These are phyloP conservation scores for Dendrostoma leiphaemia DNA, from an alignment of 2,329 filamentous ascomycete species.

Conservation along the genomic window DNA sequence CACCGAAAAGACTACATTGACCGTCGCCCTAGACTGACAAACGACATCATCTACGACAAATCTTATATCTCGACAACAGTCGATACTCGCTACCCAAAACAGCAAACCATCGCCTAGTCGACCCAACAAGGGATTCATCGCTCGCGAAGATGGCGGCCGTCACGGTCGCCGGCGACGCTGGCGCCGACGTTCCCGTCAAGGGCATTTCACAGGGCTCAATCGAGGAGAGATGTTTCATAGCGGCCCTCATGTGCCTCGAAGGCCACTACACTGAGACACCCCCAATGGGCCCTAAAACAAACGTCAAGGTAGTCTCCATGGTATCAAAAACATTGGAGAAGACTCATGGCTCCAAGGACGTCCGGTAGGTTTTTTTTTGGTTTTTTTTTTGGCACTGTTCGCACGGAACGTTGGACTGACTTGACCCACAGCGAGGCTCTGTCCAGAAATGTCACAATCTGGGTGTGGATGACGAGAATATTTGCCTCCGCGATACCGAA, in stretches of 20 bases:
- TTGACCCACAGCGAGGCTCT: conserved; percentile 48
- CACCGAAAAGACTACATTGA: too few species aligned
- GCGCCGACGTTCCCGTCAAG: conserved; percentile 20
- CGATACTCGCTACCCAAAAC: not conserved
- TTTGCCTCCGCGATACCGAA: conserved; percentile 61
- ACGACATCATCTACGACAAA: too few species aligned
- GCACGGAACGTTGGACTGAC: not conserved
- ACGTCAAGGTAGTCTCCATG: conserved; percentile 54
- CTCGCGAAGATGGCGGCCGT: too few species aligned
- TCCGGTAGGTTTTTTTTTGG: conserved; percentile 53
- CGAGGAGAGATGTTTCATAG: conserved; percentile 62
- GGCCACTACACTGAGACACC: conserved; percentile 58
- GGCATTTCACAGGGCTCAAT: conserved; percentile 44
- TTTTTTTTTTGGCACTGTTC: not conserved
- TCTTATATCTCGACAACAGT: not conserved
- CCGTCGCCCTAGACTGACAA: too few species aligned
- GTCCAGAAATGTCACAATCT: conserved; percentile 62
- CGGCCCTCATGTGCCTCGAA: conserved; percentile 60
- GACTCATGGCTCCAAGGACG: conserved; percentile 59
- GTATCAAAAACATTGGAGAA: conserved; percentile 61
- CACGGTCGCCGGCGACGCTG: conserved; percentile 17
- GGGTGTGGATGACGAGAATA: conserved; percentile 63
- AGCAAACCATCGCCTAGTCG: not conserved
- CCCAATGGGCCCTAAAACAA: conserved; percentile 55
- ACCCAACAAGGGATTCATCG: not conserved